Evolutionary conservation across 202 grass and related monocot species (phyloP).

Genomic region (Thinopyrum obtusiflorum): DNA sequence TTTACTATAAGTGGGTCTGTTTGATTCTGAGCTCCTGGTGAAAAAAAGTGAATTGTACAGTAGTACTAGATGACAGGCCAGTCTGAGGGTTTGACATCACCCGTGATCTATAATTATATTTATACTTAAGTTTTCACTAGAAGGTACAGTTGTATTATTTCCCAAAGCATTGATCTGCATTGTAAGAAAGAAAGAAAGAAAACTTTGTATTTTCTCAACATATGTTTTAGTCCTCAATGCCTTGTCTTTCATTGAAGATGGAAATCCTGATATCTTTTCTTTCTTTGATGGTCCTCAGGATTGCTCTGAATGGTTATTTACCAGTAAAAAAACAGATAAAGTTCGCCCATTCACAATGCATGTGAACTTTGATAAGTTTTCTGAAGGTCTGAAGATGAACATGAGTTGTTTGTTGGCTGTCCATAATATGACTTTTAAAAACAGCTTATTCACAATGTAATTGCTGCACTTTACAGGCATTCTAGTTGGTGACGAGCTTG

Average conservation of each 20-base stretch:
- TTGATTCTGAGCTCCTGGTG: neutral
- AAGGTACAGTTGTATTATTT: neutral
- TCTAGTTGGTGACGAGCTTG: slow-evolving; percentile 60
- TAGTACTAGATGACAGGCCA: neutral
- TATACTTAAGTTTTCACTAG: slow-evolving; percentile 5
- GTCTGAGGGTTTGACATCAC: neutral
- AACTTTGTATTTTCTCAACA: neutral
- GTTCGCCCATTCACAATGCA: slow-evolving; percentile 46
- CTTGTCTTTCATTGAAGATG: neutral
- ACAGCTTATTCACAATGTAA: neutral
- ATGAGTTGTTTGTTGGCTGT: neutral
- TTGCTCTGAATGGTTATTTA: slow-evolving; percentile 68
- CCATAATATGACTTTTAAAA: slow-evolving; percentile 1
- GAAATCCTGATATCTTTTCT: neutral
- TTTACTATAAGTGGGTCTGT: neutral
- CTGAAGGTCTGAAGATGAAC: slow-evolving; percentile 47
- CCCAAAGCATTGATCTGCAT: neutral
- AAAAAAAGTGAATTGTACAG: neutral
- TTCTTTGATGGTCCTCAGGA: slow-evolving; percentile 40
- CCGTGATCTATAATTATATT: neutral
- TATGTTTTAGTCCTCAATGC: neutral
- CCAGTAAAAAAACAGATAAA: slow-evolving; percentile 36
- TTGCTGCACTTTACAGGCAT: slow-evolving; percentile 51
- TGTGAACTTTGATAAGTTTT: slow-evolving; percentile 63
- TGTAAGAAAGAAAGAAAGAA: neutral